A percentile compares a stretch with the other conserved stretches of the same genome.
These are phyloP conservation scores for Alisma plantagoaquatica DNA, from an alignment of 106 monocot species.

Conservation along the genomic window DNA sequence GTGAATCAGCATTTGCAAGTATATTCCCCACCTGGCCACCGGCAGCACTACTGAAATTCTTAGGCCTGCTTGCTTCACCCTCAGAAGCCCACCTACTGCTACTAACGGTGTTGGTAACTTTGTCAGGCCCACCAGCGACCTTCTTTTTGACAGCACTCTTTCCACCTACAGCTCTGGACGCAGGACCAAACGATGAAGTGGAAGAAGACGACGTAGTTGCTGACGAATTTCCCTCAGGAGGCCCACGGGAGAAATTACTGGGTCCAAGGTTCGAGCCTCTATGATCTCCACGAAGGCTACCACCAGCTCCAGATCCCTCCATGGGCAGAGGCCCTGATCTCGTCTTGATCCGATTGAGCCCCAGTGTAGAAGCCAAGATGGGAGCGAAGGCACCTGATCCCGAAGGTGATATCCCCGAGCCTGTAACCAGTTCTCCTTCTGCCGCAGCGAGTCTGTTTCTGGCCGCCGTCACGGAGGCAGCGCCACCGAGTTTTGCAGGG, in stretches of 20 bases:
- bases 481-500: conserved; percentile 33
- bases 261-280: conserved; percentile 47
- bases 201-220: conserved; percentile 26
- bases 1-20: conserved; percentile 9
- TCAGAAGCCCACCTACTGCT: conserved; percentile 28
- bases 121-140: conserved; percentile 8
- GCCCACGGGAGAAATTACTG: conserved; percentile 37
- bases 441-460: conserved; percentile 12
- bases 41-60: conserved; percentile 8
- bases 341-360: conserved; percentile 93
- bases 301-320: conserved; percentile 32
- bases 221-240: conserved; percentile 20
- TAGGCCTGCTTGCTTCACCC: neutral
- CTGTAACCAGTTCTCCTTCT: too few species aligned
- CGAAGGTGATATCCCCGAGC: neutral
- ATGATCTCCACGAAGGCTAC: conserved; percentile 13
- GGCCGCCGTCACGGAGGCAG: neutral
- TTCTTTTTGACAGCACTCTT: conserved; percentile 53
- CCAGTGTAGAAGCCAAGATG: conserved; percentile 75
- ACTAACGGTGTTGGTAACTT: too few species aligned
- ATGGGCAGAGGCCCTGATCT: conserved; percentile 91
- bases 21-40: conserved; percentile 2
- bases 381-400: conserved; percentile 38
- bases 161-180: conserved; percentile 12
- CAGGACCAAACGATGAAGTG: neutral